Evolutionary conservation across 805 yeast genomes (phyloP), one percentile per base, ranked within the genome.

Genomic region (Cyberlindnera suaveolens): DNA sequence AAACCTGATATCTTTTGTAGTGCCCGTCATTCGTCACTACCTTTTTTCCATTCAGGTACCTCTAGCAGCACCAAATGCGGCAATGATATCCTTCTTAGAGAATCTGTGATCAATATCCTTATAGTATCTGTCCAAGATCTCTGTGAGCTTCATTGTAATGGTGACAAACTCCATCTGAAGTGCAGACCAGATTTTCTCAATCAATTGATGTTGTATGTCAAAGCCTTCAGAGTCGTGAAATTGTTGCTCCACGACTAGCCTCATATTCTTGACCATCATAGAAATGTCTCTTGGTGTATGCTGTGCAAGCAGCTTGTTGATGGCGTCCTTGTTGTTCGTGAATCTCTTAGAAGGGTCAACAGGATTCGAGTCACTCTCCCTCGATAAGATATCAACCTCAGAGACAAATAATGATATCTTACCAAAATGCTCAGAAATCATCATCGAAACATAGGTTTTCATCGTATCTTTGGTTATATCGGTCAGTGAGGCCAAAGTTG

Each of bases 181-280:
- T 16, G 84, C 79, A 14, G 72, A 67, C 93, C 96, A 82, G 43
- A 87, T 70, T 54, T 73, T 76, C 32, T 75, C 78, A 33, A 80
- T 63, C 34, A 86, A 58, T 36, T 72, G 78, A 38, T 68, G 71
- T 53, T 79, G 84, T 47, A 71, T 64, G 45, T 68, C 71, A 30
- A 66, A 42, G 1, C 61, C 57, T 11, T 58, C 57, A 1, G 38
- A 39, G 13, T 51, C 49, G 6, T 52, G 49, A 46, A 80, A 77
- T 53, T 85, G 85, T 41, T 68, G 65, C 27, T 74, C 74, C 42
- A 90, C 72, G 38, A 78, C 76, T 37, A 68, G 64, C 38, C 76
- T 75, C 30, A 85, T 66, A 15, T 74, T 76, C 7, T 70, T 71
- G 6, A 83, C 77, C 26, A 80, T 74, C 30, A 64, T 57, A 20